A percentile compares a stretch with the other conserved stretches of the same genome.
These are phyloP conservation scores for Styphnolobium japonicum DNA, from an alignment of 306 rosid species.

Conservation along the genomic window DNA sequence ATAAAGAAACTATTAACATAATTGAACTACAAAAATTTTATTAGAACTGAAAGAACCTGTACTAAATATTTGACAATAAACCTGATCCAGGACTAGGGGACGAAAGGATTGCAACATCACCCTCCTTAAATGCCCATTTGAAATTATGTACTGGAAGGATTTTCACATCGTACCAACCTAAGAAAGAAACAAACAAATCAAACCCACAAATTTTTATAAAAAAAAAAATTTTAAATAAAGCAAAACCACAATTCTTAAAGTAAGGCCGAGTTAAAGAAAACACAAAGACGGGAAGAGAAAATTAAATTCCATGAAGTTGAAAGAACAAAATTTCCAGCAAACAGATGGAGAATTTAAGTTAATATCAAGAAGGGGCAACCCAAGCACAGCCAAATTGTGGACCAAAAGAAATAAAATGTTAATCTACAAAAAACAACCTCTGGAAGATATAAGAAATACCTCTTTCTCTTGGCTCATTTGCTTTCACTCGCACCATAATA, in stretches of 20 bases:
- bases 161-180: constrained; percentile 97
- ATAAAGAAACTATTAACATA: constrained; percentile 24
- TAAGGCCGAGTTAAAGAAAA: constrained; percentile 1
- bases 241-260: background rate
- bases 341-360: constrained; percentile 3
- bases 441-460: constrained; percentile 45
- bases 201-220: constrained; percentile 18
- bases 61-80: constrained; percentile 35
- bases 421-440: constrained; percentile 10
- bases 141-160: constrained; percentile 82
- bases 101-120: constrained; percentile 97
- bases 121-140: constrained; percentile 98
- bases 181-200: constrained; percentile 13
- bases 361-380: background rate
- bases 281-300: constrained; percentile 1
- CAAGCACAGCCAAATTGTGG: background rate
- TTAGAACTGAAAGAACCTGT: background rate
- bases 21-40: background rate
- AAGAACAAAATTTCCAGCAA: background rate
- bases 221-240: background rate
- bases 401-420: background rate
- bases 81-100: constrained; percentile 95
- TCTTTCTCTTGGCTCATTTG: constrained; percentile 91
- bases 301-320: background rate
- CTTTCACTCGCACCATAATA: constrained; percentile 82